These are phyloP conservation scores for Thermothelomyces thermophilus DNA, from an alignment of 2,329 filamentous ascomycete genomes.

Conservation along the genomic window DNA sequence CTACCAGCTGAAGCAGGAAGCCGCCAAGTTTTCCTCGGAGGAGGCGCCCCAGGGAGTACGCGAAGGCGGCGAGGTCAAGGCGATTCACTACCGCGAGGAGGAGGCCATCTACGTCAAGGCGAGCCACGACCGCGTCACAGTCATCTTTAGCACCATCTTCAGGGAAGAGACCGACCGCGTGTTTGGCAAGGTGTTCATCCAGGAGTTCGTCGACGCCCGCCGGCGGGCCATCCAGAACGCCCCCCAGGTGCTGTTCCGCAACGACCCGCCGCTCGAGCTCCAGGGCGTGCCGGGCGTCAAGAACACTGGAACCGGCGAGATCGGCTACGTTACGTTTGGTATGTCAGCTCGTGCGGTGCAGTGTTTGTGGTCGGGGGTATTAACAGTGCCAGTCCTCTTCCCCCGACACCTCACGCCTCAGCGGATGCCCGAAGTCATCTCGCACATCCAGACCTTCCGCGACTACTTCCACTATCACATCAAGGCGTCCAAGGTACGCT, in stretches of 20 bases:
- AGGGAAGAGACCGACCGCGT: constrained; percentile 95
- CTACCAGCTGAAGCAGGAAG: constrained; percentile 76
- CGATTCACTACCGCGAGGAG: constrained; percentile 97
- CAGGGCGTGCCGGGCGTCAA: constrained; percentile 79
- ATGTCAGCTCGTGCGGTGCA: constrained; percentile 27
- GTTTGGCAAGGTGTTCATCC: constrained; percentile 96
- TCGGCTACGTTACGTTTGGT: constrained; percentile 99
- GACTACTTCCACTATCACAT: constrained; percentile 99
- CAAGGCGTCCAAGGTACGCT: constrained; percentile 80
- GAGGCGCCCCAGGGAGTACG: constrained; percentile 83
- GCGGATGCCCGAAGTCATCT: constrained; percentile 90
- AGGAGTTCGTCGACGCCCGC: constrained; percentile 96
- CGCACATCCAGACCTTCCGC: constrained; percentile 98
- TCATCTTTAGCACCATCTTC: constrained; percentile 98
- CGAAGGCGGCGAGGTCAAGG: constrained; percentile 88
- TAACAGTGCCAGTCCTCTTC: constrained; percentile 66
- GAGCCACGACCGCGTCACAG: constrained; percentile 91
- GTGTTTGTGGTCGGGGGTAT: not conserved
- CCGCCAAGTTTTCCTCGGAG: constrained; percentile 87
- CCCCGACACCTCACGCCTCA: constrained; percentile 88
- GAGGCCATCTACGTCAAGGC: constrained; percentile 99
- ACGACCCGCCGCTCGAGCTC: constrained; percentile 87
- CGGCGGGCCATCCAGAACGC: constrained; percentile 96
- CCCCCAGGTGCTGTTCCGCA: constrained; percentile 92
- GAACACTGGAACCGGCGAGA: constrained; percentile 69